Percentiles rank a stretch among this genome's conserved stretches.
These are phyloP conservation scores for Ogataea hybrid DNA, from an alignment of 1,139 yeast species.

Conservation along the genomic window DNA sequence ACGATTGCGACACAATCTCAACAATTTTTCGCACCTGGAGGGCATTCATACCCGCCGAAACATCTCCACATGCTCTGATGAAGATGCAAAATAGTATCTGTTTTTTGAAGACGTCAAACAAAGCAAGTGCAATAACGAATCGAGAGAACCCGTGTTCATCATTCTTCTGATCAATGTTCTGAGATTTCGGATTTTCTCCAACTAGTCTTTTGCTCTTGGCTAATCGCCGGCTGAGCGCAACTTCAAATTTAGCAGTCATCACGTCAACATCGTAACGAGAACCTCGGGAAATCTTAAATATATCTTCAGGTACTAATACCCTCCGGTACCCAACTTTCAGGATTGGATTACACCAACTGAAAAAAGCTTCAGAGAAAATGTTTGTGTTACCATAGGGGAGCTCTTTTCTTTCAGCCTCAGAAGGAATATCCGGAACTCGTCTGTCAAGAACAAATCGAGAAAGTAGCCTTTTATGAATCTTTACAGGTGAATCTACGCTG, in stretches of 20 bases:
- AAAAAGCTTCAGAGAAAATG: conserved; percentile 40
- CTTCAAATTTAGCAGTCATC: conserved; percentile 36
- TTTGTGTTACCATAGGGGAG: conserved; percentile 40
- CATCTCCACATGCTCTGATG: conserved; percentile 32
- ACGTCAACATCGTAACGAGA: conserved; percentile 39
- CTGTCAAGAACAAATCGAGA: conserved; percentile 39
- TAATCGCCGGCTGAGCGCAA: conserved; percentile 29
- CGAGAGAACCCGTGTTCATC: conserved; percentile 7
- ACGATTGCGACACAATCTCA: conserved; percentile 40
- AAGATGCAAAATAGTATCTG: conserved; percentile 31
- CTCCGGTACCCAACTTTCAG: conserved; percentile 50
- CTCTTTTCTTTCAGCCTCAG: conserved; percentile 41
- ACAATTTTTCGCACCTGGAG: conserved; percentile 50
- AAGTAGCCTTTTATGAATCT: conserved; percentile 28
- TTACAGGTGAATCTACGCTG: not conserved
- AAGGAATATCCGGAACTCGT: conserved; percentile 53
- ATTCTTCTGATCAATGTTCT: conserved; percentile 7
- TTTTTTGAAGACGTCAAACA: conserved; percentile 36
- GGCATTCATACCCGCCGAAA: conserved; percentile 40
- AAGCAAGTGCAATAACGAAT: conserved; percentile 18
- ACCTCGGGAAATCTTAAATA: conserved; percentile 39
- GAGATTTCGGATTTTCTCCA: conserved; percentile 7
- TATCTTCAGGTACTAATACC: conserved; percentile 43
- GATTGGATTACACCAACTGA: conserved; percentile 51
- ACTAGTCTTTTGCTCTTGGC: conserved; percentile 13